Percentiles rank a stretch among this genome's conserved stretches.
Conservation (phyloP, 169 alveolate species). For the Plasmodium reichenowi region DNA sequence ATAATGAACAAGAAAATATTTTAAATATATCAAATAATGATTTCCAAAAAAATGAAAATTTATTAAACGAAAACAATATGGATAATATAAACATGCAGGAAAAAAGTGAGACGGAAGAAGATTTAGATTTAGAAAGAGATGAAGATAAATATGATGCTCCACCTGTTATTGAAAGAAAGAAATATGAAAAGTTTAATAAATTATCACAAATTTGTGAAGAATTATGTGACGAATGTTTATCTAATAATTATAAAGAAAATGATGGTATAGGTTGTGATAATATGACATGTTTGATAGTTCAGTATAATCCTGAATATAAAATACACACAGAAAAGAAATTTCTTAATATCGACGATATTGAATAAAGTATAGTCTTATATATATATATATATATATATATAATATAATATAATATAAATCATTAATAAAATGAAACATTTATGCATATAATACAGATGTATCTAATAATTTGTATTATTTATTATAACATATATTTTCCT, state of each 20-base stretch:
- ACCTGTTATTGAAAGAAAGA: constrained; percentile 77
- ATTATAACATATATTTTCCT: no score
- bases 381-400: constrained; percentile 1
- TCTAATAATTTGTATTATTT: no score
- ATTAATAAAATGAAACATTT: not conserved
- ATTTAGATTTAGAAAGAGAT: constrained; percentile 19
- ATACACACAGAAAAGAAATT: constrained; percentile 71
- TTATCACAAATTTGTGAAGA: constrained; percentile 90
- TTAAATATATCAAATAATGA: constrained; percentile 7
- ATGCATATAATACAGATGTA: no score
- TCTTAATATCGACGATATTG: constrained; percentile 60
- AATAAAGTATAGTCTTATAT: constrained; percentile 5
- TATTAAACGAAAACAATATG: constrained; percentile 10
- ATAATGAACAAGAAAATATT: constrained; percentile 2
- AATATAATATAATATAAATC: not conserved
- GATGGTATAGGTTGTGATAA: constrained; percentile 96
- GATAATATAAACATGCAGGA: constrained; percentile 5
- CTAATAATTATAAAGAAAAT: constrained; percentile 89
- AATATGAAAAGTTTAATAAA: constrained; percentile 57
- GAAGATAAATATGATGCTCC: constrained; percentile 77
- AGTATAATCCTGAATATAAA: constrained; percentile 80
- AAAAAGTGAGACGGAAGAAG: constrained; percentile 2
- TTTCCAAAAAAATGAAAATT: constrained; percentile 5
- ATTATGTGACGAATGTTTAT: constrained; percentile 90
- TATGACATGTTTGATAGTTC: constrained; percentile 94